Conservation (phyloP, 2,329 filamentous ascomycete genomes). For the Fusarium piperis region DNA sequence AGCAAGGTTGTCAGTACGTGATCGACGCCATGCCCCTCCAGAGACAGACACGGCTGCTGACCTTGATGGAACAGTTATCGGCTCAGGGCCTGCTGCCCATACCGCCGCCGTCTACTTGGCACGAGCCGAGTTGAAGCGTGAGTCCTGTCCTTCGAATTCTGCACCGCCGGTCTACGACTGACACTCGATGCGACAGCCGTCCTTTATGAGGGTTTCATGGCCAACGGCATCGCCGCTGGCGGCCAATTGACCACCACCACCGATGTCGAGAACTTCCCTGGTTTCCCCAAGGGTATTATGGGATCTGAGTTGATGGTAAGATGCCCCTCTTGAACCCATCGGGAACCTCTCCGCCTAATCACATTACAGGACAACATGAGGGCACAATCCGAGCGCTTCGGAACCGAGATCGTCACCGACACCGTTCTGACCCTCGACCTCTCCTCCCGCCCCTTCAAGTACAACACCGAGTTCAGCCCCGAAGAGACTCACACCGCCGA, state of each 20-base stretch:
- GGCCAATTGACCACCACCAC: slow-evolving; percentile 98
- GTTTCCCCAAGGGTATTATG: slow-evolving; percentile 89
- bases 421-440: slow-evolving; percentile 92
- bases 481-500: slow-evolving; percentile 88
- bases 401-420: slow-evolving; percentile 91
- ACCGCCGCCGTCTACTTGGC: slow-evolving; percentile 97
- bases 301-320: slow-evolving; percentile 85
- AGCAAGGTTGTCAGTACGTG: slow-evolving; percentile 87
- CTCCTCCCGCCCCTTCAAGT: slow-evolving; percentile 85
- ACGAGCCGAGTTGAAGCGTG: slow-evolving; percentile 89
- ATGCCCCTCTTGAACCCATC: slow-evolving; percentile 2
- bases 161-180: slow-evolving; percentile 3
- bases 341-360: slow-evolving; percentile 3
- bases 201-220: slow-evolving; percentile 97
- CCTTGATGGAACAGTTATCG: slow-evolving; percentile 66
- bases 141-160: slow-evolving; percentile 40
- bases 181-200: slow-evolving; percentile 65
- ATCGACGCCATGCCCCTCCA: slow-evolving; percentile 18
- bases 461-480: slow-evolving; percentile 90
- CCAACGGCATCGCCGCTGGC: slow-evolving; percentile 94
- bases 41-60: background rate
- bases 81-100: slow-evolving; percentile 96
- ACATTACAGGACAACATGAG: slow-evolving; percentile 80
- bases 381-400: slow-evolving; percentile 88
- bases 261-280: slow-evolving; percentile 97